These are phyloP conservation scores for Nigrospora osmanthi DNA, from an alignment of 2,329 filamentous ascomycete genomes.

Conservation along the genomic window DNA sequence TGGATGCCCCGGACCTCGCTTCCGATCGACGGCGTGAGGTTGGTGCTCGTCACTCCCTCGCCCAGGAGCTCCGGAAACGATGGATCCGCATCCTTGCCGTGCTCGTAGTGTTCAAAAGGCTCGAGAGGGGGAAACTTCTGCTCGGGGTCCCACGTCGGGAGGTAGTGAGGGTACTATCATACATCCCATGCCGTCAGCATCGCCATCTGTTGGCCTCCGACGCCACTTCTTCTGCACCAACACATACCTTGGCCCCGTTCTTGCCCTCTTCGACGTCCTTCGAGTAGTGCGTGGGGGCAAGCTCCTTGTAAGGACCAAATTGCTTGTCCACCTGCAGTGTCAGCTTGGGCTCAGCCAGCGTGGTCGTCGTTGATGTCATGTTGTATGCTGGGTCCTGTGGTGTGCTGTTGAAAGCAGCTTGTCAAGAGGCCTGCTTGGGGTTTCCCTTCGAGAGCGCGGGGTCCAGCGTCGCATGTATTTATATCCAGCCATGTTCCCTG, in stretches of 20 bases:
- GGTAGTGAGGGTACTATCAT: conserved; percentile 59
- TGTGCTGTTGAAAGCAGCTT: not conserved
- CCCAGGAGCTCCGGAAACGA: conserved; percentile 61
- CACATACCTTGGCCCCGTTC: conserved; percentile 7
- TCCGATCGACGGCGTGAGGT: conserved; percentile 68
- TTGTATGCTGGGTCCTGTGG: not conserved
- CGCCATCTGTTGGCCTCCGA: not conserved
- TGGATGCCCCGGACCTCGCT: conserved; percentile 66
- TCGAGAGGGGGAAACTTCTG: conserved; percentile 58
- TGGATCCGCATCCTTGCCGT: conserved; percentile 66
- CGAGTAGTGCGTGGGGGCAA: conserved; percentile 13
- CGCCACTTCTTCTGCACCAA: not conserved
- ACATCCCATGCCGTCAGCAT: conserved; percentile 14
- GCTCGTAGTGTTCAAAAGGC: conserved; percentile 66
- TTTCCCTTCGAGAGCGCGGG: too few relatives aligned
- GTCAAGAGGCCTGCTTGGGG: too few relatives aligned
- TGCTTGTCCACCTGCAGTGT: conserved; percentile 8
- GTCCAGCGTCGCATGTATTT: too few relatives aligned
- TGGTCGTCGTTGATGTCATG: conserved; percentile 22
- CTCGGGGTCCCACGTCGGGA: conserved; percentile 62
- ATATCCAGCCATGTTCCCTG: too few relatives aligned
- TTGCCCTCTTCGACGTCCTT: conserved; percentile 20
- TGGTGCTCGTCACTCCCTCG: conserved; percentile 37
- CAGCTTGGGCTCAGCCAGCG: conserved; percentile 6
- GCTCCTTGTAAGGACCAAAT: conserved; percentile 19